Percentiles rank a stretch among this genome's conserved stretches.
These are phyloP conservation scores for Apiospora kogelbergensis DNA, from an alignment of 2,329 filamentous ascomycete genomes.

Conservation along the genomic window DNA sequence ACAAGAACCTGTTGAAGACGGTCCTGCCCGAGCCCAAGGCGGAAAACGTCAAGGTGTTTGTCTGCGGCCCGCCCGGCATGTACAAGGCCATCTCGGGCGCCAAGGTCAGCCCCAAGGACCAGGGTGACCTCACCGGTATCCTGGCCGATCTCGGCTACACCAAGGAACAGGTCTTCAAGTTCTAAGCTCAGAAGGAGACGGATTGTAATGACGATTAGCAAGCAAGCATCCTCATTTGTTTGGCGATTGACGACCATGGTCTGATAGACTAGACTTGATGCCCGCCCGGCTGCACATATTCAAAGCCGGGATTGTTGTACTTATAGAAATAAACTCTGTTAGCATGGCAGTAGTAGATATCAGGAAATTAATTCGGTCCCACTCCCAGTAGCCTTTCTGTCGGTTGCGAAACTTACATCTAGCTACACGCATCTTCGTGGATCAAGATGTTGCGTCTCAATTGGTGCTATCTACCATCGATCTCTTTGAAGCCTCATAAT, in stretches of 20 bases:
- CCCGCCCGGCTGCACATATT: not conserved
- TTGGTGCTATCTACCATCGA: not conserved
- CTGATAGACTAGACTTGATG: constrained; percentile 2
- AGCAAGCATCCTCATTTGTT: not conserved
- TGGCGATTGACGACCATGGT: not conserved
- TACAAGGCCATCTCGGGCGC: constrained; percentile 89
- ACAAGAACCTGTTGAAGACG: constrained; percentile 90
- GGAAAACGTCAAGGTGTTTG: constrained; percentile 93
- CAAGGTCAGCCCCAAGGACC: constrained; percentile 91
- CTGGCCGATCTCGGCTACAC: constrained; percentile 82
- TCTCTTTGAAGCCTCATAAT: not conserved
- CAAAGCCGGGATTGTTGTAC: not conserved
- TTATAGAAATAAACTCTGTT: not conserved
- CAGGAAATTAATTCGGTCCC: not conserved
- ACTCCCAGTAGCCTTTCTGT: not conserved
- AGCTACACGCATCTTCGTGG: not conserved
- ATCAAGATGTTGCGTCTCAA: not conserved
- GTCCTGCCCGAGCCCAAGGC: constrained; percentile 90
- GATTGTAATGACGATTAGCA: not conserved
- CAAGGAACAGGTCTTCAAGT: constrained; percentile 96
- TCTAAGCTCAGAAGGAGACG: constrained; percentile 46
- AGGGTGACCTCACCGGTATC: constrained; percentile 82
- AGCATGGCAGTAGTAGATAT: not conserved
- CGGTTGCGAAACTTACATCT: not conserved
- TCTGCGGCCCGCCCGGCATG: constrained; percentile 88